Evolutionary conservation across 2,329 filamentous ascomycete species (phyloP), one percentile per base, ranked within the genome.

Genomic region (Diaporthe vexans): DNA sequence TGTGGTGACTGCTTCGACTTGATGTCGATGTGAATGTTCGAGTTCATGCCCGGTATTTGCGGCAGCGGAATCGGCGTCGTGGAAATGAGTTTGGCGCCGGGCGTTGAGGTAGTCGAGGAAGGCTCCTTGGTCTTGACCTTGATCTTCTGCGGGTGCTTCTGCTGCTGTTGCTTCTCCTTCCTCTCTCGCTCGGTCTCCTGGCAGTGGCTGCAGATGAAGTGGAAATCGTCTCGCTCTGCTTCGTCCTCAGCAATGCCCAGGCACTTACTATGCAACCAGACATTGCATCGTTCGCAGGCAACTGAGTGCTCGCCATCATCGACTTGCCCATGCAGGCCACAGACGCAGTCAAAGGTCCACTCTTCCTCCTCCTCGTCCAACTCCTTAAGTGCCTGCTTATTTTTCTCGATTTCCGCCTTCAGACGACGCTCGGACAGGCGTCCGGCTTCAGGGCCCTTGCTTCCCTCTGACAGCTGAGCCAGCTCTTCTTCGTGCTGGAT

Each of bases 211-310:
- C 96, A 98, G 77, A 98, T 83, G 80, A 98, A 98, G 76, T 94
- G 92, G 79, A 98, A 98, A 77, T 97, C 94, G 1, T 94, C 91
- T 61, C 92, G 88, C 77, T 98, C 96, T 0, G 95, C 95, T 76
- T 95, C 93, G 75, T 89, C 86, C 79, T 97, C 90, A 59, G 90
- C 89, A 76, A 98, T 94, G 54, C 92, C 93, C 75, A 98, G 90
- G 81, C 97, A 99, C 79, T 94, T 94, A 86, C 95, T 97, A 81
- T 99, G 97, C 82, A 98, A 96, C 97, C 97, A 99, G 63, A 97
- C 93, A 81, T 93, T 97, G 86, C 97, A 99, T 78, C 89, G 92
- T 81, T 99, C 97, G 84, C 97, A 99, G 37, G 95, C 94, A 77
- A 99, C 92, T 81, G 95, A 98, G 81, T 98, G 95, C 10, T 94